Base-by-base conservation (phyloP, 176 grass and related monocot species). In the Secale cereale region DNA sequence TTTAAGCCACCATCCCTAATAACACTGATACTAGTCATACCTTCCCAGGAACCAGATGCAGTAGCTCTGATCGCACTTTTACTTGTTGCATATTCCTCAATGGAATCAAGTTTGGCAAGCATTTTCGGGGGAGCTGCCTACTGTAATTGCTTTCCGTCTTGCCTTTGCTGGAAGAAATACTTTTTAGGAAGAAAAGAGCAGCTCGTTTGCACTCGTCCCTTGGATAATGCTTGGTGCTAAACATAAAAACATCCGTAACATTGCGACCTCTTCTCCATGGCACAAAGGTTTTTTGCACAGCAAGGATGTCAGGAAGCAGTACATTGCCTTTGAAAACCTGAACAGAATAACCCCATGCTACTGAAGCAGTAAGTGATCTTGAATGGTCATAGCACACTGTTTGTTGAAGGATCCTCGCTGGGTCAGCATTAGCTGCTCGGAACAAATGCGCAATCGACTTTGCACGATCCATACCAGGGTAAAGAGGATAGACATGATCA, bases 341-440 rank as follows among this genome's bases (percentile, higher is more conserved):
- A 74, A 94, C 82, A 3, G 84, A 84, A 83, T 99, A 99, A 11
- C 97, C 97, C 97, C 97, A 96, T 2, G 94, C 80, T 33, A 99
- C 61, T 7, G 97, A 99, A 41, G 91, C 59, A 26, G 97, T 92
- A 50, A 83, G 90, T 26, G 85, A 67, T 39, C 32, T 84, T 15
- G 59, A 81, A 22, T 10, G 60, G 66, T 96, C 97, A 67, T 99
- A 96, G 84, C 97, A 99, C 78, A 99, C 90, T 68, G 88, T 92
- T 70, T 99, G 92, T 69, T 99, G 97, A n/a, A 99, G 73, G 83
- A 90, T 92, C 84, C 94, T 91, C 2, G 83, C 84, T 66, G 97
- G 94, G 66, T 99, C 91, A 52, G 77, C 61, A 65, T 87, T 74
- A 78, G 84, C 84, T 54, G 91, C 88, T 45, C 64, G 36, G 72